Conservation (phyloP, 352 stramenopile genomes). For the Phytophthora uliginosa region DNA sequence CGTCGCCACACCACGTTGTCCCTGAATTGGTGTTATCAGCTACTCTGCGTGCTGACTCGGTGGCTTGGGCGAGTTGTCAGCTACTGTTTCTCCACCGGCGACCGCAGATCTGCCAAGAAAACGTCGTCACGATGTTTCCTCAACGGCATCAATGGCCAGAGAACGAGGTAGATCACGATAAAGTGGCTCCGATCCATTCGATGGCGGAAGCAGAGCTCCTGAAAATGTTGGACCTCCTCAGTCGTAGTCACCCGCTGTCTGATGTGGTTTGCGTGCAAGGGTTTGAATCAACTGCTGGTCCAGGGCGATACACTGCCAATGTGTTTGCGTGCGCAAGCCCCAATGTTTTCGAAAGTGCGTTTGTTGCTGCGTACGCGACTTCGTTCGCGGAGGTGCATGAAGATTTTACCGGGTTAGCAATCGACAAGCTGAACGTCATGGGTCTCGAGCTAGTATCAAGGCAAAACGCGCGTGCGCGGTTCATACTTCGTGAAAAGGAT, state of each 20-base stretch:
- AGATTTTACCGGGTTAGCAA: constrained; percentile 49
- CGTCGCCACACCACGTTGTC: constrained; percentile 15
- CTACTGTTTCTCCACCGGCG: constrained; percentile 60
- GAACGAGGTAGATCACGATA: constrained; percentile 19
- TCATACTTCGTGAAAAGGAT: constrained; percentile 32
- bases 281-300: constrained; percentile 44
- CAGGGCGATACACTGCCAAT: constrained; percentile 25
- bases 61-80: constrained; percentile 69
- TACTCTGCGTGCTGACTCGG: constrained; percentile 56
- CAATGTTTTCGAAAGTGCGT: constrained; percentile 47
- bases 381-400: constrained; percentile 46
- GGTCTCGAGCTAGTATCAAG: constrained; percentile 62
- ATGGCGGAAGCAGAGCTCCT: constrained; percentile 63
- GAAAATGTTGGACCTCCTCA: constrained; percentile 57
- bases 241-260: constrained; percentile 47
- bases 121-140: constrained; percentile 59
- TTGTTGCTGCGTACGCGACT: constrained; percentile 51
- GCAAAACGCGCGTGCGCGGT: constrained; percentile 52
- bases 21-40: constrained; percentile 50
- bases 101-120: constrained; percentile 66
- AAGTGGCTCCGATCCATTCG: constrained; percentile 51
- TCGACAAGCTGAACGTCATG: constrained; percentile 62
- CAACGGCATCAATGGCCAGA: constrained; percentile 53
- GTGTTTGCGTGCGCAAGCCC: constrained; percentile 60
- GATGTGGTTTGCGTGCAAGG: constrained; percentile 56